These are phyloP conservation scores for Podospora tetraspora DNA, from an alignment of 495 filamentous ascomycete species.

Conservation along the genomic window DNA sequence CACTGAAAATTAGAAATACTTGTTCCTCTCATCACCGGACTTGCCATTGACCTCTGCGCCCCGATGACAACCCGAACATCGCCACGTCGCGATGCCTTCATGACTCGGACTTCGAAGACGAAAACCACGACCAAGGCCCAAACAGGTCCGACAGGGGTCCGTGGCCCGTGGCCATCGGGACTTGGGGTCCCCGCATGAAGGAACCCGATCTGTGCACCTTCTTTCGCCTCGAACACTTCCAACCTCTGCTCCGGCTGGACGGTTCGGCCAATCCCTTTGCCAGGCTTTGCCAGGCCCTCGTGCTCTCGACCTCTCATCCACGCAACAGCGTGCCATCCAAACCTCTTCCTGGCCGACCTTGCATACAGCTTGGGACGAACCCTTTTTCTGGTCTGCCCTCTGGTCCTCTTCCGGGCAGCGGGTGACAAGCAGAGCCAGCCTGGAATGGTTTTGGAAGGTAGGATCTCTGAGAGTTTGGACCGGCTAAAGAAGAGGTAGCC, in stretches of 20 bases:
- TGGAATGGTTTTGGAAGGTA: not conserved
- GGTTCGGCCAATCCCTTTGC: not conserved
- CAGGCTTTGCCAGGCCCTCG: constrained; percentile 3
- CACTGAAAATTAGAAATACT: not conserved
- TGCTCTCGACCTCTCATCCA: not conserved
- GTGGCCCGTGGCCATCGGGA: not conserved
- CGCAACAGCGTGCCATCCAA: not conserved
- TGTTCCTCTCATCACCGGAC: not conserved
- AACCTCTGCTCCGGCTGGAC: constrained; percentile 1
- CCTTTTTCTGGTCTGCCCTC: not conserved
- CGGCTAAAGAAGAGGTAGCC: not conserved
- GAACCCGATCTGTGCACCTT: constrained; percentile 14
- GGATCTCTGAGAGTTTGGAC: not conserved
- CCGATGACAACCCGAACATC: not conserved
- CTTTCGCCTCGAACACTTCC: not conserved
- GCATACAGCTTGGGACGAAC: not conserved
- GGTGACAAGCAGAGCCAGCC: not conserved
- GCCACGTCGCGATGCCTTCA: not conserved
- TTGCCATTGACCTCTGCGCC: not conserved
- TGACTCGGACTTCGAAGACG: not conserved
- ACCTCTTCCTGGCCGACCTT: not conserved
- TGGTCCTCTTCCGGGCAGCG: not conserved
- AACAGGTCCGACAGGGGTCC: not conserved
- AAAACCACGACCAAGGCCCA: not conserved
- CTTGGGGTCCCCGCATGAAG: constrained; percentile 18